Evolutionary conservation across 805 yeast species (phyloP), one percentile per base, ranked within the genome.

Genomic region (Isabelozyma heimii): DNA sequence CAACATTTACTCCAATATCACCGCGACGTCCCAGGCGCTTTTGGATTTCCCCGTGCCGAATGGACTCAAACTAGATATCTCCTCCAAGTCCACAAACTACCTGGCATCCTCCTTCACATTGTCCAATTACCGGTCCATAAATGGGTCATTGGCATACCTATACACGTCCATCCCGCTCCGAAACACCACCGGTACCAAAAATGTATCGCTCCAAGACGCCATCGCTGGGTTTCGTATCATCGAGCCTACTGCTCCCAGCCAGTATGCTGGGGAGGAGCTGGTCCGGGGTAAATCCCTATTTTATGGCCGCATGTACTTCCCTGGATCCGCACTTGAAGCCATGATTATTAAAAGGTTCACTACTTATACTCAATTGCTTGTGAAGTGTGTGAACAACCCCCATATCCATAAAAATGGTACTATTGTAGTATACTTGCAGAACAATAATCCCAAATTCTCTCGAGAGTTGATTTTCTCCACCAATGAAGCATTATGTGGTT

Each of bases 291-390:
- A 35, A 10, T 71, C 83, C 0, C 70, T 92, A 13, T 66, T 87
- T 33, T 92, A 89, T 64, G 98, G 98, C 0, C 75, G 92, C 53
- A 80, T 94, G 83, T 88, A 85, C 59, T 83, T 92, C 52, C 98
- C 99, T 0, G 87, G 89, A 1, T 84, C 89, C 14, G 84, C 87
- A 7, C 69, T 94, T 2, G 98, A 92, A 65, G 97, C 97, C 1
- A 85, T 94, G 92, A 55, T 84, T 7, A 81, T 90, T 39, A 81
- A 86, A 52, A 71, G 89, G 47, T 58, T 89, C 14, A 72, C 85
- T 0, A 66, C 77, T 5, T 70, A 73, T 24, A 74, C 88, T 1
- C 97, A 89, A 59, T 49, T 91, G 13, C 67, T 86, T 40, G 66
- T 89, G 16, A 88, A 89, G 56, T 87, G 94, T 61, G 82, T 91